Evolutionary conservation across 495 filamentous ascomycete species (phyloP).

Genomic region (Tuber borchii): DNA sequence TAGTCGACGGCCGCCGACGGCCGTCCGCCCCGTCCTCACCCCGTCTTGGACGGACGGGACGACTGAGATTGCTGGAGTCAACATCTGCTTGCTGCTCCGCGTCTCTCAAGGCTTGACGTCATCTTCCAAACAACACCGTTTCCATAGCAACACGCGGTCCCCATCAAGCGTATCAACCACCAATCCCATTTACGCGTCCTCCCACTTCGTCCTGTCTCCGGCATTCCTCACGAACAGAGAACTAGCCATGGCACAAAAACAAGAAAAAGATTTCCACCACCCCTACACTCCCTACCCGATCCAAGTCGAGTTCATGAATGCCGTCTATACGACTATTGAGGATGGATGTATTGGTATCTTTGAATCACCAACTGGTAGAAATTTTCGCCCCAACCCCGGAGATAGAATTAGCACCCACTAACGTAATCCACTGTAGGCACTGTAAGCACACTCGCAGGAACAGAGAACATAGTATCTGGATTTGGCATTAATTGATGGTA

Average conservation of each 20-base stretch:
- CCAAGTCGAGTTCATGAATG: conserved; percentile 82
- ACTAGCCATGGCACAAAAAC: conserved; percentile 21
- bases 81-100: neutral
- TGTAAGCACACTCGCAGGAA: conserved; percentile 29
- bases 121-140: neutral
- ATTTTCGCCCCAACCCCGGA: conserved; percentile 8
- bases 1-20: too few species aligned
- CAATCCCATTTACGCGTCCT: neutral
- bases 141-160: neutral
- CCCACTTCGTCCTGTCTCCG: neutral
- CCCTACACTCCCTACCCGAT: conserved; percentile 88
- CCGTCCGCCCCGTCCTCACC: too few species aligned
- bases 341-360: conserved; percentile 78
- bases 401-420: conserved; percentile 13
- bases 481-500: conserved; percentile 40
- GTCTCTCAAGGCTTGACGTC: neutral
- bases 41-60: too few species aligned
- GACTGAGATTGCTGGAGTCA: too few species aligned
- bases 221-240: neutral
- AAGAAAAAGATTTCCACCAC: conserved; percentile 66
- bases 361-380: conserved; percentile 79
- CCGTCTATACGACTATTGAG: conserved; percentile 75
- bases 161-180: neutral
- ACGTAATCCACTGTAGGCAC: conserved; percentile 38
- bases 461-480: conserved; percentile 2